Base-by-base conservation (phyloP, 2,329 filamentous ascomycete species). In the Aspergillus fijiensis region DNA sequence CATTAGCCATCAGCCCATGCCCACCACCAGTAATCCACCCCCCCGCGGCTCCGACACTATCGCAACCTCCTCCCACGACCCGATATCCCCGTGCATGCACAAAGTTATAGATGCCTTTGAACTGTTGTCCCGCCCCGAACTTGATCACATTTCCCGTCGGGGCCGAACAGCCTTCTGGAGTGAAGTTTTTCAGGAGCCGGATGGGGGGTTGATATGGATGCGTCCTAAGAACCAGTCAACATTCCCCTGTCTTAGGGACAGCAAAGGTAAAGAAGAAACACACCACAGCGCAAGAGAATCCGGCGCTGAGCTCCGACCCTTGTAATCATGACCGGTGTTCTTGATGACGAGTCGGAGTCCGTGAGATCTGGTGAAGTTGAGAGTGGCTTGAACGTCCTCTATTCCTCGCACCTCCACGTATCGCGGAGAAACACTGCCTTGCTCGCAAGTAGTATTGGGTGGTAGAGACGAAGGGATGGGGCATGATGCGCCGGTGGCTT, bases 41-140 rank as follows among this genome's bases (percentile, higher is more conserved):
- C 1, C 63, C 63, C 11, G 63, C 59, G 21, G 62, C 62, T 5
- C 62, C 62, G 21, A 65, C 63, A 31, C 50, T 62, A 3, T 16
- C 25, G 6, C 58, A 62, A 21, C 49, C 53, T 2, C 63, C 63
- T n/a, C 63, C 63, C 2, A 65, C 62, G 2, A 64, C 58, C 10
- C 60, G 58, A 42, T 62, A 62, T 16, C 49, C 49, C 21, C 59
- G 55, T 21, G 25, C 42, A 21, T 65, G 56, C 25, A 55, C 64
- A 56, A 67, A 67, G 3, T 66, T 48, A 49, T 67, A 67, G 42
- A 67, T 63, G 1, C 58, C 59, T 11, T 27, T 19, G 19, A 67
- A 67, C 21, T 65, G 59, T 42, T 66, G 62, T 11, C 64, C 65
- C 16, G 65, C 64, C 11, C 65, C 65, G 19, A 63, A 65, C 10